Base-by-base conservation (phyloP, 257 asterid species). In the Euphrasia confusa region DNA sequence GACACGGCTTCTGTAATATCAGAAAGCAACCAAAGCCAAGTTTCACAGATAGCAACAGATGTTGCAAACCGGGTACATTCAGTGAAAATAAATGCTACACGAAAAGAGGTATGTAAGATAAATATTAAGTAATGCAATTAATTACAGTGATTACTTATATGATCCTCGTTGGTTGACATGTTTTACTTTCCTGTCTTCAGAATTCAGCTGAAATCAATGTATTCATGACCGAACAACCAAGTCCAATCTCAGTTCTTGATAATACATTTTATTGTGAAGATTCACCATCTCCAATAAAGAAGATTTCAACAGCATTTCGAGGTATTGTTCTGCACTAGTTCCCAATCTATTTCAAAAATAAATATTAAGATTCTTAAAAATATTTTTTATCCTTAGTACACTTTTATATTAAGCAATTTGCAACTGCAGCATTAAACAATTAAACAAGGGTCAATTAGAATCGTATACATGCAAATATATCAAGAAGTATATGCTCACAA, bases 181-280 rank as follows among this genome's bases (percentile, higher is more conserved):
- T 69, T 69, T 47, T 18, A 56, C 17, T 53, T 54, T 72, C 67
- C 45, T 54, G 7, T 68, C 65, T 18, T 42, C 87, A 93, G 99
- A 75, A 79, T 68, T 68, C 62, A 33, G 81, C 76, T 53, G 82
- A 81, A 68, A 75, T 71, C 37, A 74, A 68, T 28, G 75, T 73
- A 68, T 44, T 73, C 75, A 76, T 78, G 71, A 62, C 67, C 48
- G 99, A 93, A 77, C 97, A 85, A 65, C 99, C 99, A 45, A 89
- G 99, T 70, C 99, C 99, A 7, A 83, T 87, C 68, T 89, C 99
- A 44, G 97, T 93, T 67, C 96, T 93, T 58, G 95, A 89, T 56
- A 73, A 82, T 60, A 28, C 87, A 72, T 84, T 89, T 73, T 85
- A 78, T 58, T 52, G 76, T 49, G 97, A 93, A 75, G 99, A 85